Conservation (phyloP, 2,329 filamentous ascomycete genomes). For the Fusarium sp. region DNA sequence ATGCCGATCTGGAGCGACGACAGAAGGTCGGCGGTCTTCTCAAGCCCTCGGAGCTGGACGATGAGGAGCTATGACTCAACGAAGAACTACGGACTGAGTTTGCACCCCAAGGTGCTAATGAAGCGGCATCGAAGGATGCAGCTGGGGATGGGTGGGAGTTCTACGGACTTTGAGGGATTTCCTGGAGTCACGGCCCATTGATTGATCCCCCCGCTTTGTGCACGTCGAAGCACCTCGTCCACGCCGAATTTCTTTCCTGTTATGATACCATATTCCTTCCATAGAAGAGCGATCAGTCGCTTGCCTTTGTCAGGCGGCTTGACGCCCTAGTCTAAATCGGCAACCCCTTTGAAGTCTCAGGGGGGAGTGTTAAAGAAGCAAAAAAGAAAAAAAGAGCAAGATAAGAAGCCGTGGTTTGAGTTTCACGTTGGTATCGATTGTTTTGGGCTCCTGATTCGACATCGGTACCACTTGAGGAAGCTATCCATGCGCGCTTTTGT, state of each 20-base stretch:
- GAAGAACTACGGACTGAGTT: constrained; percentile 74
- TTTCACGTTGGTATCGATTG: constrained; percentile 4
- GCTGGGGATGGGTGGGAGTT: constrained; percentile 72
- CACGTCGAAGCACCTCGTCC: constrained; percentile 22
- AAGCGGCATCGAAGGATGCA: constrained; percentile 44
- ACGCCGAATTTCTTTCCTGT: constrained; percentile 47
- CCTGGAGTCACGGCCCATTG: not conserved
- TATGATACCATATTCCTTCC: constrained; percentile 49
- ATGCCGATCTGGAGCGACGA: constrained; percentile 88
- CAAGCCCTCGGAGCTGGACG: constrained; percentile 96
- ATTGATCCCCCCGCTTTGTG: not conserved
- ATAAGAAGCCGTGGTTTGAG: constrained; percentile 22
- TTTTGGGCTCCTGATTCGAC: constrained; percentile 7
- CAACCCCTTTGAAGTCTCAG: constrained; percentile 13
- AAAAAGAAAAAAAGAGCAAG: constrained; percentile 19
- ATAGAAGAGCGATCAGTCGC: constrained; percentile 44
- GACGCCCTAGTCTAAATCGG: constrained; percentile 28
- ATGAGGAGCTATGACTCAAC: constrained; percentile 89
- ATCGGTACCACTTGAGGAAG: constrained; percentile 10
- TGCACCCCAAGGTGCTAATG: constrained; percentile 54
- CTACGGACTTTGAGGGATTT: constrained; percentile 65
- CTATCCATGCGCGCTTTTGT: constrained; percentile 18
- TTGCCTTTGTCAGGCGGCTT: constrained; percentile 28
- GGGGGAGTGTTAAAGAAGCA: constrained; percentile 4
- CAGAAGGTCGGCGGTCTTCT: constrained; percentile 96